Conservation (phyloP, 495 filamentous ascomycete genomes). For the Neurospora hispaniola region DNA sequence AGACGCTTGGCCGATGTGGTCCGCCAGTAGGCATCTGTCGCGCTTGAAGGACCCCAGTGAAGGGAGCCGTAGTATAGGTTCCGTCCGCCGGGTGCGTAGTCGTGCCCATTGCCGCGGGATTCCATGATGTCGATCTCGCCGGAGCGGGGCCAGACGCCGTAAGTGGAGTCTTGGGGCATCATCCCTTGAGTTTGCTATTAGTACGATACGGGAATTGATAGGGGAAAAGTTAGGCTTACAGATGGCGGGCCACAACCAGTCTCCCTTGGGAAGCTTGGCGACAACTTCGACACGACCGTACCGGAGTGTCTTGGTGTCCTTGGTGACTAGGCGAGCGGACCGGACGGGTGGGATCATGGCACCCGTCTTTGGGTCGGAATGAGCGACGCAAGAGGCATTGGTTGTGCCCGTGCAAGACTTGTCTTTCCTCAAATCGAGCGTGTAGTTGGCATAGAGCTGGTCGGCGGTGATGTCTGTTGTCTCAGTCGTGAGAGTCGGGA, state of each 20-base stretch:
- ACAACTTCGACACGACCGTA: constrained; percentile 35
- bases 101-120: constrained; percentile 12
- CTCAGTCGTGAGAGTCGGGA: constrained; percentile 34
- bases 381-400: constrained; percentile 18
- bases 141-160: constrained; percentile 25
- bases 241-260: constrained; percentile 38
- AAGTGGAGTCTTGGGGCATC: constrained; percentile 28
- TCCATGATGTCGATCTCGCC: constrained; percentile 27
- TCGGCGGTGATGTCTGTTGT: constrained; percentile 23
- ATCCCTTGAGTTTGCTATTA: constrained; percentile 12
- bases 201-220: background rate
- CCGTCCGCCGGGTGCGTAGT: constrained; percentile 8
- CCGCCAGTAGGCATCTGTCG: constrained; percentile 14
- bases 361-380: constrained; percentile 25
- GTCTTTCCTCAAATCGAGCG: constrained; percentile 27
- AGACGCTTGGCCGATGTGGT: constrained; percentile 13
- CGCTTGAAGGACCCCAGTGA: constrained; percentile 17
- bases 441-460: constrained; percentile 18
- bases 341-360: constrained; percentile 30
- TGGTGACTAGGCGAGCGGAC: constrained; percentile 29
- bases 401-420: constrained; percentile 24
- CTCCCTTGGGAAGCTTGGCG: constrained; percentile 31
- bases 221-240: constrained; percentile 1
- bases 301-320: constrained; percentile 28
- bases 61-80: constrained; percentile 14